Evolutionary conservation across 2,329 filamentous ascomycete genomes (phyloP), one percentile per base, ranked within the genome.

Genomic region (Alternaria ventricosa): DNA sequence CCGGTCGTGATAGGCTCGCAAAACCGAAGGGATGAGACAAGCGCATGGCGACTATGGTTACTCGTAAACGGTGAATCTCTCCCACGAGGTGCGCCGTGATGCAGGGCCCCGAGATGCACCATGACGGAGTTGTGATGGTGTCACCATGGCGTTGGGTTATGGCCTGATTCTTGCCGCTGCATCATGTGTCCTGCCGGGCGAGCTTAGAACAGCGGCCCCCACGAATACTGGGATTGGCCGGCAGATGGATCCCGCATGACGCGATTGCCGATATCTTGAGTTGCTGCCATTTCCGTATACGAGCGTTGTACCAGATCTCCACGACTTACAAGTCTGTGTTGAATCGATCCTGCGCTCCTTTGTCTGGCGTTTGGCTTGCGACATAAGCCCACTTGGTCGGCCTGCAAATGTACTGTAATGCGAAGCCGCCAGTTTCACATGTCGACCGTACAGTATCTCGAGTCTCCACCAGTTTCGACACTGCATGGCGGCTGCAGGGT

Each of bases 241-340:
- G 18, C 7, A 30, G 13, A 46, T 25, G 11, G 7, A 11, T 28
- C 43, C 15, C 30, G 10, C 27, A 45, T 54, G 22, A 25, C 47
- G 41, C n/a, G 36, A 59, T 59, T 45, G 20, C 33, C 18, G 49
- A 36, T 45, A 41, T 54, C 18, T 46, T n/a, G 22, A 33, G 20
- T 51, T 18, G 12, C 47, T n/a, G 20, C 27, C n/a, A 22, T 28
- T 54, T 44, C 20, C 13, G 25, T 50, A 56, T 55, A 59, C 51
- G 12, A 56, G 30, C 9, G 56, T 51, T 25, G 25, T 41, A 53
- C 51, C 25, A 57, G 23, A 59, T 62, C 54, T 54, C 41, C 60
- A 55, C 45, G 10, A 18, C 20, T 15, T 59, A 44, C 33, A 44
- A 22, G 5, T 28, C 45, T 41, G 15, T 36, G 7, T 15, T 47